A percentile compares a stretch with the other conserved stretches of the same genome.
phyloP scores from a whole-genome alignment of 2,329 filamentous ascomycete species.

The Fusarium chuoi region DNA sequence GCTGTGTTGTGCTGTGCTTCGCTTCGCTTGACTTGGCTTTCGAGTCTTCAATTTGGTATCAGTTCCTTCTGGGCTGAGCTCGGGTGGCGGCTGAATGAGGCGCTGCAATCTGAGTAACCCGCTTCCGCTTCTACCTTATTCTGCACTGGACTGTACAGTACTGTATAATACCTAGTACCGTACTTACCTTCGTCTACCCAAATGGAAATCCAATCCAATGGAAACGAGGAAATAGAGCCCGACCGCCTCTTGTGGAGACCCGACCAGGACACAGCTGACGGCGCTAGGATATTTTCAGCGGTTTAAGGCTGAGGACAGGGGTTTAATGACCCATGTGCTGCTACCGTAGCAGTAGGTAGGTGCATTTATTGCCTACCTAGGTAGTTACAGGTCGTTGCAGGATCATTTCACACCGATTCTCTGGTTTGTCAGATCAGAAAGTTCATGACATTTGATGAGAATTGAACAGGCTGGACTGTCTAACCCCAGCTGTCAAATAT shows the following conservation, averaged over 20 bases:
- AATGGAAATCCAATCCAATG: not conserved
- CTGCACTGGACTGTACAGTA: not conserved
- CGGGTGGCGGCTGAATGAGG: conserved; percentile 36
- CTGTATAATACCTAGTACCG: not conserved
- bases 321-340: conserved; percentile 16
- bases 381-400: not conserved
- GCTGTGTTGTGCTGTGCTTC: not conserved
- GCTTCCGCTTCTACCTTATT: not conserved
- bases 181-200: not conserved
- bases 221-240: conserved; percentile 14
- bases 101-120: conserved; percentile 20
- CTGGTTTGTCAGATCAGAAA: not conserved
- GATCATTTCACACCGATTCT: conserved; percentile 17
- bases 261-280: conserved; percentile 30
- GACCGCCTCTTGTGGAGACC: conserved; percentile 26
- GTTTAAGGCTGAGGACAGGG: conserved; percentile 42
- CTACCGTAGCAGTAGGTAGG: not conserved
- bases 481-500: not conserved
- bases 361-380: not conserved
- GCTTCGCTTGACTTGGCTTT: not conserved
- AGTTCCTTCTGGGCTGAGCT: conserved; percentile 21
- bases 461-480: not conserved
- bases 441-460: conserved; percentile 10
- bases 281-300: conserved; percentile 37
- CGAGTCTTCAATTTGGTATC: not conserved